Conservation (phyloP, 192 early-diverging fungal species). For the Coemansia sp. region DNA sequence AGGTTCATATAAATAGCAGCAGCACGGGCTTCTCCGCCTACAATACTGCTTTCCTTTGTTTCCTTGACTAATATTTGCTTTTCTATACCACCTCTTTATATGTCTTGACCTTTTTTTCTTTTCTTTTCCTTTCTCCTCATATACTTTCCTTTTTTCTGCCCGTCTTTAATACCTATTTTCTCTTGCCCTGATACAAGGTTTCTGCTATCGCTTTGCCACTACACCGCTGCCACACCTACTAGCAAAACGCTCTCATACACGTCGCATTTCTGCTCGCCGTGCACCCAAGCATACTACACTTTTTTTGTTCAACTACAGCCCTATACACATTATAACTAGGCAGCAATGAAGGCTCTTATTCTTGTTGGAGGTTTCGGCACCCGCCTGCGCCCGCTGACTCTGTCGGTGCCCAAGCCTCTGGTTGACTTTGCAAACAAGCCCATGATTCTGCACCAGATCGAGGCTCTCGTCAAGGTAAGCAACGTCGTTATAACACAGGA, state of each 20-base stretch:
- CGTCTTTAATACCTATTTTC: not conserved
- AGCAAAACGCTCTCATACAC: not conserved
- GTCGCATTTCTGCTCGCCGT: not conserved
- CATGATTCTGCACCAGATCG: constrained; percentile 99
- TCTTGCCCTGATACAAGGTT: not conserved
- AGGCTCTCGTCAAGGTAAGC: constrained; percentile 89
- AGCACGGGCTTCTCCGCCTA: not conserved
- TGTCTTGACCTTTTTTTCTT: not conserved
- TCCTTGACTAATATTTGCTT: constrained; percentile 4
- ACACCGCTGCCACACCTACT: not conserved
- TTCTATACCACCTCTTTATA: not conserved
- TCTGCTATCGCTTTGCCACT: constrained; percentile 11
- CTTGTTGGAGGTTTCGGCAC: constrained; percentile 95
- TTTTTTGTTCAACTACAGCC: not conserved
- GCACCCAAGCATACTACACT: not conserved
- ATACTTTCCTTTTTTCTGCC: constrained; percentile 3
- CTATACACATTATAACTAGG: not conserved
- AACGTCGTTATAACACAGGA: not conserved
- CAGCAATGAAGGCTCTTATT: constrained; percentile 79
- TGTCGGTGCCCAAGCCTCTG: constrained; percentile 95
- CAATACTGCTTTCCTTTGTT: constrained; percentile 3
- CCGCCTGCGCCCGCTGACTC: constrained; percentile 93
- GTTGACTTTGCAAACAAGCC: constrained; percentile 99
- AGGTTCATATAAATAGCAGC: constrained; percentile 10
- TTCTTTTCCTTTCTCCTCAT: not conserved